These are phyloP conservation scores for Penicillium maclennaniae DNA, from an alignment of 495 filamentous ascomycete species.

Conservation along the genomic window DNA sequence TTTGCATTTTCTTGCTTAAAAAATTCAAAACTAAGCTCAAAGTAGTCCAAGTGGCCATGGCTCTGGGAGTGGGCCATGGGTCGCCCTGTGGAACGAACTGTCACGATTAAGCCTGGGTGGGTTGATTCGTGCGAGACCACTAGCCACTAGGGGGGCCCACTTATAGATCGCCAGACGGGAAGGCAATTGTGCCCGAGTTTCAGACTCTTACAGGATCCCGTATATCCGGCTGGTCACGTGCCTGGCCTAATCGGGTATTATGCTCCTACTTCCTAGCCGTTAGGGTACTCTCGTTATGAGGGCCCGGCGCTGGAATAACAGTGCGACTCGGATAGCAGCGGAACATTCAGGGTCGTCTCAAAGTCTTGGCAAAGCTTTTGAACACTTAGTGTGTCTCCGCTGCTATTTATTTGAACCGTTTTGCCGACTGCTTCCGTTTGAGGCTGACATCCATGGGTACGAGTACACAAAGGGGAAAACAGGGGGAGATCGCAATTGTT, in stretches of 20 bases:
- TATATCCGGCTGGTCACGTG: conserved; percentile 16
- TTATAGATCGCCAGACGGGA: not conserved
- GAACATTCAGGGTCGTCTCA: conserved; percentile 1
- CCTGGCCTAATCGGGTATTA: conserved; percentile 8
- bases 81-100: conserved; percentile 4
- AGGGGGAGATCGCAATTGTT: not conserved
- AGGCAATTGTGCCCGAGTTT: conserved; percentile 5
- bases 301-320: not conserved
- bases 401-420: not conserved
- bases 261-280: conserved; percentile 6
- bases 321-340: not conserved
- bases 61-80: conserved; percentile 8
- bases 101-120: conserved; percentile 3
- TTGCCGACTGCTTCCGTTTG: not conserved
- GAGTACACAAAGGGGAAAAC: not conserved
- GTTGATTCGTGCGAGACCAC: conserved; percentile 1
- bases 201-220: conserved; percentile 10
- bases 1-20: not conserved
- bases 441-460: not conserved
- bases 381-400: not conserved
- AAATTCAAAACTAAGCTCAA: not conserved
- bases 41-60: conserved; percentile 9
- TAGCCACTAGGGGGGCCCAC: not conserved
- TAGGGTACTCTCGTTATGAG: not conserved
- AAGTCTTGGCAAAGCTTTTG: conserved; percentile 23